Evolutionary conservation across 192 early-diverging fungal genomes (phyloP), one percentile per base, ranked within the genome.

Genomic region (Oehlia diaphana): DNA sequence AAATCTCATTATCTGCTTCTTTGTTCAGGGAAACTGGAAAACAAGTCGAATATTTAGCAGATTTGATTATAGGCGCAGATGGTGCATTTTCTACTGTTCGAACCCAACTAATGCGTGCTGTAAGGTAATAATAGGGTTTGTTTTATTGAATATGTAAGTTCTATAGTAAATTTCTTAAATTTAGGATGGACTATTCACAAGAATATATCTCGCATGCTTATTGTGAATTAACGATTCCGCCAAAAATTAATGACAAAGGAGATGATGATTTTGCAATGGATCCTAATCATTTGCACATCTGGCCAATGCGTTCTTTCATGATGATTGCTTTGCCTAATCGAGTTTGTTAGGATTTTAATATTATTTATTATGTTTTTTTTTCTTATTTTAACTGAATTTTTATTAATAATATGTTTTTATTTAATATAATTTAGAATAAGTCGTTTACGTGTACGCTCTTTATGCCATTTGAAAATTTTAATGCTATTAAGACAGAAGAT

Each of bases 401-500:
- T 19, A 44, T 28, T 65, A 10, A 63, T 76, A 44, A 19, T 9
- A 21, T 23, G 1, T 14, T 6, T 12, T 61, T 53, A 26, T 33
- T 21, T 21, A 21, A 21, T 19, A 58, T 19, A 50, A 4, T 82
- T 65, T 80, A 93, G 91, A 94, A 97, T 88, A 91, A 92, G 68
- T 92, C 96, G 1, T 99, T 99, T 81, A 99, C 97, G 0, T 94
- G 95, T 82, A 99, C 97, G 68, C 85, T 99, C 50, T 99, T 99
- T 81, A 97, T 97, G 96, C 97, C 97, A 9, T 94, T 91, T 86
- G 78, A 84, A 26, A 91, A 93, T 77, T 97, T 98, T 82, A 92
- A 92, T 31, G 72, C 81, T 35, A 88, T 98, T 75, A 88, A 88
- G 74, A 92, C 88, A 19, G 82, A 87, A 42, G 82, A 83, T 10